Percentiles rank a stretch among this genome's conserved stretches.
phyloP scores from a whole-genome alignment of 345 rosid genomes.

The Geranium rotundifolium region DNA sequence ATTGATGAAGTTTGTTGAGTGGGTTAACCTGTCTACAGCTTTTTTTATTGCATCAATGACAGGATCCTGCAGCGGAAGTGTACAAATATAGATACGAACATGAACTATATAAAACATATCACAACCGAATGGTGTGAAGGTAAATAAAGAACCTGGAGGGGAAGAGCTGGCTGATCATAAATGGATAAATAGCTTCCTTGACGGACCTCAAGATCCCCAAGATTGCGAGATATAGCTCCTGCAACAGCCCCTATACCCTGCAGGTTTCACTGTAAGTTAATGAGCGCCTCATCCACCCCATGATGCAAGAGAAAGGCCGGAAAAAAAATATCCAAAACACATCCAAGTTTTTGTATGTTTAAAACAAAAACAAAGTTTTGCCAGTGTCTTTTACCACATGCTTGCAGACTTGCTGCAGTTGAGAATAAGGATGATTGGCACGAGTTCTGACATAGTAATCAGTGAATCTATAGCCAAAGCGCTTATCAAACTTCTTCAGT shows the following conservation, averaged over 20 bases:
- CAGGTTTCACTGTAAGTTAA: constrained; percentile 6
- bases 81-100: neutral
- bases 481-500: constrained; percentile 91
- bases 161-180: constrained; percentile 81
- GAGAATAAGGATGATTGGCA: constrained; percentile 96
- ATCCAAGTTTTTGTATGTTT: constrained; percentile 3
- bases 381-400: constrained; percentile 65
- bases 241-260: constrained; percentile 98
- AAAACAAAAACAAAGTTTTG: constrained; percentile 11
- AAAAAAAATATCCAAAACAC: neutral
- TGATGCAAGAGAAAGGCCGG: neutral
- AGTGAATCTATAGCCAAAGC: constrained; percentile 86
- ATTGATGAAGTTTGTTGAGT: constrained; percentile 78
- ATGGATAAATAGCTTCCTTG: constrained; percentile 93
- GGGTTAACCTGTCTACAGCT: constrained; percentile 76
- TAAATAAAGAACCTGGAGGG: constrained; percentile 45
- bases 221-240: constrained; percentile 96
- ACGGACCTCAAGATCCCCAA: constrained; percentile 91
- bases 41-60: constrained; percentile 65
- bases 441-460: constrained; percentile 91
- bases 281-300: neutral
- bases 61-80: constrained; percentile 52
- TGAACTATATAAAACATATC: no score
- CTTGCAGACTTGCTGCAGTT: constrained; percentile 96
- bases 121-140: neutral